Conservation (phyloP, 2,329 filamentous ascomycete species). For the Neonectria faginata region DNA sequence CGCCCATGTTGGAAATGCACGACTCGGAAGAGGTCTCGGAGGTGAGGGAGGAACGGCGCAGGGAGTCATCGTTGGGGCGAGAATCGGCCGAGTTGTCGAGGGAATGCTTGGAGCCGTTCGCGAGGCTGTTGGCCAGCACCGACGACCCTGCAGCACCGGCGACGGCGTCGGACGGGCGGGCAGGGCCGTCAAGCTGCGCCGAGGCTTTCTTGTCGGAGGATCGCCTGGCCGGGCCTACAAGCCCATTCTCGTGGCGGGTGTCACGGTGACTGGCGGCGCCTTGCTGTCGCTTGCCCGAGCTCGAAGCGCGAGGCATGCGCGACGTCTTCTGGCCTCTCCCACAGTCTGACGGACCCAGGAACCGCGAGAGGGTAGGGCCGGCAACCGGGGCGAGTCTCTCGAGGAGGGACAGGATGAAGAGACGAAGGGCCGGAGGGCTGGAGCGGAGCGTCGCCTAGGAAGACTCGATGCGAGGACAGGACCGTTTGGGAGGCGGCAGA, state of each 20-base stretch:
- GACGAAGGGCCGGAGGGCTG: slow-evolving; percentile 22
- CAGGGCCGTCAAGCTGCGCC: slow-evolving; percentile 56
- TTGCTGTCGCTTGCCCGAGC: slow-evolving; percentile 71
- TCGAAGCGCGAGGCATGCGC: slow-evolving; percentile 72
- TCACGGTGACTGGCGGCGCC: slow-evolving; percentile 74
- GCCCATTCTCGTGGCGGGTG: slow-evolving; percentile 86
- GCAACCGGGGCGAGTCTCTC: slow-evolving; percentile 50
- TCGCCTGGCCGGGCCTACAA: slow-evolving; percentile 70
- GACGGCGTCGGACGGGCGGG: slow-evolving; percentile 49
- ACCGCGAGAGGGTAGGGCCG: slow-evolving; percentile 52
- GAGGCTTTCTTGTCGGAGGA: slow-evolving; percentile 59
- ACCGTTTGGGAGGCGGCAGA: slow-evolving; percentile 27
- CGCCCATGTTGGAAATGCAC: slow-evolving; percentile 54
- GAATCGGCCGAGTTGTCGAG: slow-evolving; percentile 53
- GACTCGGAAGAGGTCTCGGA: slow-evolving; percentile 69
- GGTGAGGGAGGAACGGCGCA: slow-evolving; percentile 62
- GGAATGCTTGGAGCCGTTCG: slow-evolving; percentile 53
- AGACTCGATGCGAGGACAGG: slow-evolving; percentile 27
- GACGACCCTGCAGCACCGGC: slow-evolving; percentile 49
- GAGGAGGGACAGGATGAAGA: slow-evolving; percentile 35
- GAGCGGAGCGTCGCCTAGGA: slow-evolving; percentile 32
- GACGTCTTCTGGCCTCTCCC: slow-evolving; percentile 48
- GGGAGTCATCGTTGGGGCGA: slow-evolving; percentile 55
- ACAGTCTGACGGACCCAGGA: slow-evolving; percentile 52
- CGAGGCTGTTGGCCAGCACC: slow-evolving; percentile 42